Evolutionary conservation across 75 land plant species (phyloP).

Genomic region (Picea glauca): DNA sequence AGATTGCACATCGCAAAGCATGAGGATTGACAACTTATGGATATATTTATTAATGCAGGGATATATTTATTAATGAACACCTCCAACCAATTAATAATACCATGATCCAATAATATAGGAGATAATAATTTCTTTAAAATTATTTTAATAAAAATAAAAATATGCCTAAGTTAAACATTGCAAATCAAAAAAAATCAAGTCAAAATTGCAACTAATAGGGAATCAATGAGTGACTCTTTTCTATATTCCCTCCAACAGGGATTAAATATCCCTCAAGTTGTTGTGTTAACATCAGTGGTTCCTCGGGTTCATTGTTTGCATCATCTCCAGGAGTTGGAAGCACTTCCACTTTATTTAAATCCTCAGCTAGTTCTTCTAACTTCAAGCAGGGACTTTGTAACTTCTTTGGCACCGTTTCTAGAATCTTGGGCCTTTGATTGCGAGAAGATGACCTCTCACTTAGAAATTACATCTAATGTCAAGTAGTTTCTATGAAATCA

Average conservation of each 20-base stretch:
- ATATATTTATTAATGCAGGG: too few species aligned
- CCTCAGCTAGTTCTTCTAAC: conserved; percentile 15
- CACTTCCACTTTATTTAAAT: conserved; percentile 49
- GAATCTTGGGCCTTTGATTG: conserved; percentile 43
- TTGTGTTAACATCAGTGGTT: conserved; percentile 8
- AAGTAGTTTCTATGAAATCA: conserved; percentile 60
- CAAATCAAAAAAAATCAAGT: too few species aligned
- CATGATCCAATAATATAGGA: too few species aligned
- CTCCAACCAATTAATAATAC: too few species aligned
- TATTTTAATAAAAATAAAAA: too few species aligned
- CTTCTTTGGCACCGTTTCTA: conserved; percentile 22
- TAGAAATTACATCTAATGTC: conserved; percentile 63
- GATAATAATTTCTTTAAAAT: too few species aligned
- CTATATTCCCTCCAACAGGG: conserved; percentile 6
- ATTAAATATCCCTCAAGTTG: conserved; percentile 28
- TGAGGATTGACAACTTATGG: too few species aligned
- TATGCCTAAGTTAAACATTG: too few species aligned
- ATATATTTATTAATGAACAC: too few species aligned
- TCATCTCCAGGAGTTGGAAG: conserved; percentile 38
- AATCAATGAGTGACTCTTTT: too few species aligned
- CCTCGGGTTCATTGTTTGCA: conserved; percentile 12
- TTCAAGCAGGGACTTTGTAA: background rate
- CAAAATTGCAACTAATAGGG: too few species aligned
- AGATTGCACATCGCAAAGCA: too few species aligned
- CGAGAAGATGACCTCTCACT: conserved; percentile 44